A percentile compares a stretch with the other conserved stretches of the same genome.
phyloP scores from a whole-genome alignment of 1,284 basidiomycete species.

The Irpex lacteus region DNA sequence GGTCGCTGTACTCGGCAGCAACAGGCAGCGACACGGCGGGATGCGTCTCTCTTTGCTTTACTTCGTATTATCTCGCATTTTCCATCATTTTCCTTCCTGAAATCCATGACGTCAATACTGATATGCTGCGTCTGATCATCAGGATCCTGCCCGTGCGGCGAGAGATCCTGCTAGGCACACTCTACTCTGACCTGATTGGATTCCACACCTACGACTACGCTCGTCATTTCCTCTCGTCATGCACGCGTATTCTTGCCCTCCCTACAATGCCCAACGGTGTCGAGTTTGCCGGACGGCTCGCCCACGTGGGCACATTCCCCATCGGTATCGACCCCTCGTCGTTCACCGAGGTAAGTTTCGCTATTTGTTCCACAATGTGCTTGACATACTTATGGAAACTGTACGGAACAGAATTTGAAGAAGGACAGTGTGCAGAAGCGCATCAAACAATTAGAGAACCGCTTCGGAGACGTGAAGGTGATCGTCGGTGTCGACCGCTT shows the following conservation, averaged over 20 bases:
- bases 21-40: neutral
- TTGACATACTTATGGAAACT: neutral
- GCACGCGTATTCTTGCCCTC: slow-evolving; percentile 94
- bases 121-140: neutral
- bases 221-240: slow-evolving; percentile 97
- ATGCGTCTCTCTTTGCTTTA: slow-evolving; percentile 2
- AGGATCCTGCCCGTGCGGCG: slow-evolving; percentile 95
- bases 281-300: slow-evolving; percentile 92
- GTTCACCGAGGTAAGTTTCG: slow-evolving; percentile 70
- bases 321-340: slow-evolving; percentile 96
- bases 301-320: slow-evolving; percentile 97
- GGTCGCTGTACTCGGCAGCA: neutral
- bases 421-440: slow-evolving; percentile 79
- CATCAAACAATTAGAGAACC: slow-evolving; percentile 78
- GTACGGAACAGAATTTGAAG: slow-evolving; percentile 62
- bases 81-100: neutral
- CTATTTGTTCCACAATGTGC: neutral
- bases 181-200: slow-evolving; percentile 95
- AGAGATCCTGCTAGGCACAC: slow-evolving; percentile 92
- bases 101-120: neutral
- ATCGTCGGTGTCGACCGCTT: slow-evolving; percentile 98
- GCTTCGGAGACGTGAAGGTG: slow-evolving; percentile 94
- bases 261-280: slow-evolving; percentile 98
- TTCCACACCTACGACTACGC: slow-evolving; percentile 99
- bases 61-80: neutral